These are phyloP conservation scores for Kappamyces sp. DNA, from an alignment of 192 early-diverging fungal genomes.

Conservation along the genomic window DNA sequence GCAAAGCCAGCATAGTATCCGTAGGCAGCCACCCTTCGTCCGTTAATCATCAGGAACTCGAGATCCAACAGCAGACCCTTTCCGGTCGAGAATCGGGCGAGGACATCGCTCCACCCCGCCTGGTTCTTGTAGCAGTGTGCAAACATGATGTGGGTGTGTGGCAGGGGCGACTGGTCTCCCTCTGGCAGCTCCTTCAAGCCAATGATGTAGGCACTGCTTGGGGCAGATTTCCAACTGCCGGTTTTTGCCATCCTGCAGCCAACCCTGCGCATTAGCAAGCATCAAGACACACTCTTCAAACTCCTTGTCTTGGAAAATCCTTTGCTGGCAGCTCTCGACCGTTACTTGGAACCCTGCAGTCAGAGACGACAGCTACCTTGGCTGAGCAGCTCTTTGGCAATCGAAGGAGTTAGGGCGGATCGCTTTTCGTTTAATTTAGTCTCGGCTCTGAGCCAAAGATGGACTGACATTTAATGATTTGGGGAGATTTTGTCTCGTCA, in stretches of 20 bases:
- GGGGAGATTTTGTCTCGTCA: background rate
- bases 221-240: constrained; percentile 83
- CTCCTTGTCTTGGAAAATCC: constrained; percentile 87
- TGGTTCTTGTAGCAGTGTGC: constrained; percentile 98
- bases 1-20: constrained; percentile 95
- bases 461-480: constrained; percentile 6
- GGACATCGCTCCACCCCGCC: constrained; percentile 86
- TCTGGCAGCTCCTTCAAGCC: constrained; percentile 97
- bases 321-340: constrained; percentile 72
- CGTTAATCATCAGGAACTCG: constrained; percentile 85
- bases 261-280: constrained; percentile 36
- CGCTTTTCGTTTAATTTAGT: constrained; percentile 96
- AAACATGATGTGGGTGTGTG: constrained; percentile 95
- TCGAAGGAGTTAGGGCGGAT: constrained; percentile 81
- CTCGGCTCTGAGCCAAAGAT: constrained; percentile 91
- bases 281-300: constrained; percentile 59
- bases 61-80: constrained; percentile 86
- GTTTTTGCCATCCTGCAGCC: constrained; percentile 75
- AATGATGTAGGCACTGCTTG: constrained; percentile 85
- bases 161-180: constrained; percentile 79
- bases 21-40: constrained; percentile 81
- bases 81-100: constrained; percentile 76
- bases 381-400: constrained; percentile 72
- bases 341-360: constrained; percentile 74
- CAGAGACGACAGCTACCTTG: constrained; percentile 32